Evolutionary conservation across 495 filamentous ascomycete species (phyloP).

Genomic region (Tuber aestivum): DNA sequence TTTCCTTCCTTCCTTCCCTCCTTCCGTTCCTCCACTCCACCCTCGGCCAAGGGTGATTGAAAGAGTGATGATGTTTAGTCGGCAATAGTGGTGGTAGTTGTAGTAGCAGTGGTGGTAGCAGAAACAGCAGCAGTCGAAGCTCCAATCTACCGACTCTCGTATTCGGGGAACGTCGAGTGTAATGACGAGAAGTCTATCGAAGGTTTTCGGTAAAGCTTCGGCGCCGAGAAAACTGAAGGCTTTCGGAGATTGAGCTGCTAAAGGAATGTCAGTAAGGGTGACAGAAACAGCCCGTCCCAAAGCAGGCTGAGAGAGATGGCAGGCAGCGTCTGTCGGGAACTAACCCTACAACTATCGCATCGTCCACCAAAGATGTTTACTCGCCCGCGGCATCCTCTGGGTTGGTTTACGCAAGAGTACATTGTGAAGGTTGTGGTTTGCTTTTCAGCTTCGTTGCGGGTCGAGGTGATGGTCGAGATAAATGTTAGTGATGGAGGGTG

Average conservation of each 20-base stretch:
- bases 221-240: slow-evolving; percentile 32
- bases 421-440: slow-evolving; percentile 25
- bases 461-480: not conserved
- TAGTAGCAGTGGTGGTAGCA: not conserved
- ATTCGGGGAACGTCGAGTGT: slow-evolving; percentile 11
- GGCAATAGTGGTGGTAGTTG: not conserved
- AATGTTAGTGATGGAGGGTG: slow-evolving; percentile 7
- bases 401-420: slow-evolving; percentile 43
- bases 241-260: slow-evolving; percentile 43
- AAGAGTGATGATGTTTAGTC: not conserved
- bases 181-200: slow-evolving; percentile 39
- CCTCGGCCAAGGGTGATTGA: slow-evolving; percentile 8
- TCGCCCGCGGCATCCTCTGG: slow-evolving; percentile 42
- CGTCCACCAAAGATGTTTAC: slow-evolving; percentile 39
- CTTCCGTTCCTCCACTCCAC: not conserved
- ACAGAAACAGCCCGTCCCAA: not conserved
- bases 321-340: slow-evolving; percentile 11
- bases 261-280: slow-evolving; percentile 6
- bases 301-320: not conserved
- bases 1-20: not conserved
- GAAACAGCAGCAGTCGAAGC: slow-evolving; percentile 7
- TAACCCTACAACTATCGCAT: slow-evolving; percentile 40
- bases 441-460: slow-evolving; percentile 4
- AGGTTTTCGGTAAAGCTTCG: slow-evolving; percentile 29
- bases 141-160: slow-evolving; percentile 27